phyloP scores from a whole-genome alignment of 352 stramenopile genomes.

The Halophytophthora polymorphica region DNA sequence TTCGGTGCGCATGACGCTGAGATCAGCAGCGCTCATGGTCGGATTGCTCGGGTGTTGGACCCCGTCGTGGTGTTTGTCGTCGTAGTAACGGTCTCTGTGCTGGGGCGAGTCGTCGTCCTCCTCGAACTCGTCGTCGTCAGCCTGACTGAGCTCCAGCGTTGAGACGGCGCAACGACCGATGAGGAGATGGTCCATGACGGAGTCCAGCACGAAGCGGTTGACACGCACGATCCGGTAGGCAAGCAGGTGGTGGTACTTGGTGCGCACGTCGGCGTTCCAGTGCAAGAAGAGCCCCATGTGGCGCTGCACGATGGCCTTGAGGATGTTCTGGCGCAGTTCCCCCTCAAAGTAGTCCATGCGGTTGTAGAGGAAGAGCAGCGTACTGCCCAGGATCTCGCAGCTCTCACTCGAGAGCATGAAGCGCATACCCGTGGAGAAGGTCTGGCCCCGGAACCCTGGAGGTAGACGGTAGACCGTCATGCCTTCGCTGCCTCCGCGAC shows the following conservation, averaged over 20 bases:
- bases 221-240: constrained; percentile 62
- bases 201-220: constrained; percentile 63
- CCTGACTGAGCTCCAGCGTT: constrained; percentile 27
- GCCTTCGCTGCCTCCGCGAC: constrained; percentile 5
- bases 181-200: constrained; percentile 63
- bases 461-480: constrained; percentile 51
- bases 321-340: constrained; percentile 56
- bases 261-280: constrained; percentile 70
- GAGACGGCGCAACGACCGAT: constrained; percentile 48
- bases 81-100: constrained; percentile 1
- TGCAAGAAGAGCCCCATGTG: constrained; percentile 80
- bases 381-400: constrained; percentile 65
- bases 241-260: constrained; percentile 72
- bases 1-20: constrained; percentile 48
- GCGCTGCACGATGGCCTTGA: constrained; percentile 69
- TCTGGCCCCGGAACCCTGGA: constrained; percentile 38
- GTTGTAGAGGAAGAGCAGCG: constrained; percentile 71
- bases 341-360: constrained; percentile 71
- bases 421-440: constrained; percentile 54
- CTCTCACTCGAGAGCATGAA: constrained; percentile 73
- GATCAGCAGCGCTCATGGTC: constrained; percentile 40
- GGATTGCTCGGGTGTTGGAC: constrained; percentile 23
- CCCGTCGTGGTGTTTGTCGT: constrained; percentile 7
- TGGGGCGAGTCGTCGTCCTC: constrained; percentile 15
- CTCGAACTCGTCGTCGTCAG: constrained; percentile 21